A percentile compares a stretch with the other conserved stretches of the same genome.
phyloP scores from a whole-genome alignment of 1,284 basidiomycete species.

The Cystobasidiaceae sp. region DNA sequence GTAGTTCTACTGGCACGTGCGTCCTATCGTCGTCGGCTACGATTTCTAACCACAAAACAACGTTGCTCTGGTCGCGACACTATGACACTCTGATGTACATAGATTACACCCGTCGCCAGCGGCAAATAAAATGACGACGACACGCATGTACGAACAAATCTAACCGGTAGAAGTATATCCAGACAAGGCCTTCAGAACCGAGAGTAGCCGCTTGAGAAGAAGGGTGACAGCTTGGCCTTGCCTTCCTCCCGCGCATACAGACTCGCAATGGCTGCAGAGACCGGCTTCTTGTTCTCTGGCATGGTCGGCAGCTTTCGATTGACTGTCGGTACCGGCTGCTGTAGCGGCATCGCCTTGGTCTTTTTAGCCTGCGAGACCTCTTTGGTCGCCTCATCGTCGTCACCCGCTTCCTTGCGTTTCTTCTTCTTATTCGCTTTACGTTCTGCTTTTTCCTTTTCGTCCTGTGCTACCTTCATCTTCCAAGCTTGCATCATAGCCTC shows the following conservation, averaged over 20 bases:
- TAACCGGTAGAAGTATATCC: no score
- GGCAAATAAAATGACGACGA: no score
- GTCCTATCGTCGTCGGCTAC: no score
- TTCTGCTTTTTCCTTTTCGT: conserved; percentile 35
- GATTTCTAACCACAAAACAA: no score
- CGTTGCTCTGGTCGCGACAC: no score
- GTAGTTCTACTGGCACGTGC: no score
- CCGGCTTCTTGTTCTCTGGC: conserved; percentile 25
- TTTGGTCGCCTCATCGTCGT: not conserved
- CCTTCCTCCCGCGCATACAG: conserved; percentile 13
- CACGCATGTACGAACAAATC: no score
- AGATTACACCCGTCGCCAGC: no score
- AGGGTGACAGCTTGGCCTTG: conserved; percentile 15
- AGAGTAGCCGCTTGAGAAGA: conserved; percentile 26
- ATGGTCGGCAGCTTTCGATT: conserved; percentile 23
- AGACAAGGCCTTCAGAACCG: no score
- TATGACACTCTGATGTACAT: no score
- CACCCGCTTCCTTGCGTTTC: conserved; percentile 24
- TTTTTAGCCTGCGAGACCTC: conserved; percentile 26
- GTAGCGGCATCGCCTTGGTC: not conserved
- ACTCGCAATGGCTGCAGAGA: conserved; percentile 22
- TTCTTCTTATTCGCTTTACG: conserved; percentile 34
- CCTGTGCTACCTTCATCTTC: conserved; percentile 30
- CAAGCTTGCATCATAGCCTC: conserved; percentile 15
- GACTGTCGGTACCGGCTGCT: conserved; percentile 8